Evolutionary conservation across 371 early-diverging fungal species (phyloP).

Genomic region (Mucor sp.): DNA sequence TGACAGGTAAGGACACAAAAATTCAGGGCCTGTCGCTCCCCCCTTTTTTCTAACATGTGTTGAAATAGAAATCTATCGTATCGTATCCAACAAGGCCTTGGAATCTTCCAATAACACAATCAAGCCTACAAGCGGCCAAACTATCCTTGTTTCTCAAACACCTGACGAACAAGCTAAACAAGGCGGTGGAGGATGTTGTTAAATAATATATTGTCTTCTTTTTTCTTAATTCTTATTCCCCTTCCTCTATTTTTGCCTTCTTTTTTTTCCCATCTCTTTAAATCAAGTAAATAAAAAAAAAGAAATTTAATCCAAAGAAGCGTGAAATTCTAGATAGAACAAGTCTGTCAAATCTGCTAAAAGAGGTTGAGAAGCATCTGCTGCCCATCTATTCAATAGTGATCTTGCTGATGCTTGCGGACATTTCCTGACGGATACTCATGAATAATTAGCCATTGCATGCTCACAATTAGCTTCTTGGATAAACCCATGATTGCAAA

Average conservation of each 20-base stretch:
- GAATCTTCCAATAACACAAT: slow-evolving; percentile 73
- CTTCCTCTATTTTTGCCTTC: background rate
- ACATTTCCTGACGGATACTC: background rate
- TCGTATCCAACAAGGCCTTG: slow-evolving; percentile 94
- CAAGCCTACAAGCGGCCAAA: slow-evolving; percentile 76
- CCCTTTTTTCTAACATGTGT: background rate
- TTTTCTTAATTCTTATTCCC: background rate
- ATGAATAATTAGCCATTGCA: too few relatives aligned
- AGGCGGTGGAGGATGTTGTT: slow-evolving; percentile 84
- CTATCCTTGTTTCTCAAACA: slow-evolving; percentile 72
- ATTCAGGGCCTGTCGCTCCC: background rate
- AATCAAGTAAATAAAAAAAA: background rate
- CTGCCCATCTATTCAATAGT: too few relatives aligned
- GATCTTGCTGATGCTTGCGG: too few relatives aligned
- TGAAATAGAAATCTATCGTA: slow-evolving; percentile 80
- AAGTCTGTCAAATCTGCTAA: too few relatives aligned
- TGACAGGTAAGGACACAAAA: slow-evolving; percentile 67
- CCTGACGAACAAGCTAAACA: slow-evolving; percentile 67
- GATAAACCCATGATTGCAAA: background rate
- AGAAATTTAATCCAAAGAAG: background rate
- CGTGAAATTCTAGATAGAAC: too few relatives aligned
- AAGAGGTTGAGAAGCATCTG: too few relatives aligned
- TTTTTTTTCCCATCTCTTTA: background rate
- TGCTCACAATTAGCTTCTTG: background rate
- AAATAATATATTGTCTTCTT: slow-evolving; percentile 22